Evolutionary conservation across 1,139 yeast genomes (phyloP), one percentile per base, ranked within the genome.

Genomic region (Lodderomyces orthopsilosis): DNA sequence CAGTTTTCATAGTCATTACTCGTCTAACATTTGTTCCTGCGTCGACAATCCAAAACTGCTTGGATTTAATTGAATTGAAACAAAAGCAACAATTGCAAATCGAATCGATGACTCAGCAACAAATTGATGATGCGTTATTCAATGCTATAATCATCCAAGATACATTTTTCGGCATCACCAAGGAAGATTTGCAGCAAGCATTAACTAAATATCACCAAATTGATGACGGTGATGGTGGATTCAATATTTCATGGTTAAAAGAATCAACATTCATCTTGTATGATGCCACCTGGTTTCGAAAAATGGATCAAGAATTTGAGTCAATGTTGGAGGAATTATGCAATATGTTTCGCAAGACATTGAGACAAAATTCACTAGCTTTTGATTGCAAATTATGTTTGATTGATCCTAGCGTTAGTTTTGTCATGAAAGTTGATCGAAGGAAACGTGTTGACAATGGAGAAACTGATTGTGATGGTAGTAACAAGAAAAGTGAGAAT

Each of bases 111-210:
- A 56, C 58, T 39, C 58, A 55, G 35, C 46, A 47, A 22, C 59
- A 56, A 19, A 51, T 59, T 13, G 58, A 54, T 38, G 56, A 52
- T 40, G 59, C 57, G 8, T 39, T 51, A 15, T 77, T 55, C 59
- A 84, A 84, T 59, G 80, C 85, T 0, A 63, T 84, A 41, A 51
- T 77, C 6, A 70, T 85, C 17, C 68, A 68, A 40, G 83, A 80
- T 47, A 68, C 78, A 2, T 75, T 77, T 38, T 68, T 75, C 41
- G 87, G 86, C 0, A 68, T 77, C 2, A 70, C 80, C 0, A 65
- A 63, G 43, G 74, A 70, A 8, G 77, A 73, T 30, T 42, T 53
- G 15, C 48, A 53, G 27, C 35, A 27, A 9, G 63, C 66, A 9
- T 56, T 78, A 23, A 47, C 48, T 5, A 41, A 64, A 22, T 50